Percentiles rank a stretch among this genome's conserved stretches.
Evolutionary conservation across 208 protist species (phyloP).

Genomic region (Crithidia acanthocephali): DNA sequence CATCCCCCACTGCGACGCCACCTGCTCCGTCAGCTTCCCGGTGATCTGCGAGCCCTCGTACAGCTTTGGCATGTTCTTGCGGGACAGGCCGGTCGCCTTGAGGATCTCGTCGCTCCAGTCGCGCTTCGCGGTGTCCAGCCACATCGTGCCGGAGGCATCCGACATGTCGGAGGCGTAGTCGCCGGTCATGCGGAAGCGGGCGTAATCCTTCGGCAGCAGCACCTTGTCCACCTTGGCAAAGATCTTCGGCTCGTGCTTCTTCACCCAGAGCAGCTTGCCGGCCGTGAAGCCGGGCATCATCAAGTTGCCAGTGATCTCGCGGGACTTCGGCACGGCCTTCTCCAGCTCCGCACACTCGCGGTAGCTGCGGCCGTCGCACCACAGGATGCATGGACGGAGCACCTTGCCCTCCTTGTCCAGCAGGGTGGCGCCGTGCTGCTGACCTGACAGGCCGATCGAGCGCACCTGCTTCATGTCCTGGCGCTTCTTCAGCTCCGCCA

Average conservation of each 20-base stretch:
- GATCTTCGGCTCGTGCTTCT: conserved; percentile 67
- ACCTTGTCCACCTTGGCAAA: conserved; percentile 65
- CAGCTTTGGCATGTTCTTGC: conserved; percentile 73
- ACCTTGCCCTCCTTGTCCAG: conserved; percentile 62
- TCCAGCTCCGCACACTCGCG: conserved; percentile 74
- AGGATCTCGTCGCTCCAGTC: conserved; percentile 75
- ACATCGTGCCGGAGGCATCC: conserved; percentile 75
- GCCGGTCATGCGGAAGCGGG: conserved; percentile 71
- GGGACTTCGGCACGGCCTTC: conserved; percentile 51
- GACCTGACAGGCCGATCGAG: conserved; percentile 69
- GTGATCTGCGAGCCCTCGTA: conserved; percentile 73
- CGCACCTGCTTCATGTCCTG: conserved; percentile 56
- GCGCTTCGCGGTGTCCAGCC: conserved; percentile 70
- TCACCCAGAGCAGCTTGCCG: conserved; percentile 81
- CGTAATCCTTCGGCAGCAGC: conserved; percentile 82
- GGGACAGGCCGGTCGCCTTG: conserved; percentile 61
- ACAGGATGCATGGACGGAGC: conserved; percentile 78
- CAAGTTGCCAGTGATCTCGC: conserved; percentile 75
- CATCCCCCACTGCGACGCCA: conserved; percentile 67
- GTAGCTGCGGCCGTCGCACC: conserved; percentile 78
- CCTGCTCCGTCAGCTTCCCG: conserved; percentile 40
- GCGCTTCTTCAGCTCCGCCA: conserved; percentile 52
- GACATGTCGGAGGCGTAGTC: conserved; percentile 76
- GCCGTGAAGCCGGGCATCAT: conserved; percentile 88
- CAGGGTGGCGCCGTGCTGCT: conserved; percentile 80